A percentile compares a stretch with the other conserved stretches of the same genome.
These are phyloP conservation scores for Austroboletus niveus DNA, from an alignment of 1,284 basidiomycete species.

Conservation along the genomic window DNA sequence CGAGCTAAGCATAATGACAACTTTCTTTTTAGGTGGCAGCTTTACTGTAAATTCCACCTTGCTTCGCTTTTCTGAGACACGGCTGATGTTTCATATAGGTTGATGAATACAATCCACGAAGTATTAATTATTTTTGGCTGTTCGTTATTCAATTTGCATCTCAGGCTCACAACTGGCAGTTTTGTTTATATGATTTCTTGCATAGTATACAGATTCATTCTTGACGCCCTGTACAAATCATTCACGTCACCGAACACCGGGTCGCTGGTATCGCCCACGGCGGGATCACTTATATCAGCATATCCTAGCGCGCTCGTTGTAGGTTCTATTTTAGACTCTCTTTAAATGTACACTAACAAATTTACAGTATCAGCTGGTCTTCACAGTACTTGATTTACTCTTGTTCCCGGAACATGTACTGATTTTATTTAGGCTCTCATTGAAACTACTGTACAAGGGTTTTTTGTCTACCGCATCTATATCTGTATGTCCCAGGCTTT, in stretches of 20 bases:
- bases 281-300: too few species aligned
- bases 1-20: background rate
- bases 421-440: conserved; percentile 4
- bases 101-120: conserved; percentile 9
- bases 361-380: conserved; percentile 8
- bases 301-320: conserved; percentile 13
- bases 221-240: conserved; percentile 2
- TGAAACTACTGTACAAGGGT: conserved; percentile 1
- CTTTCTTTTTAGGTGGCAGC: conserved; percentile 1
- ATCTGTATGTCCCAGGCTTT: conserved; percentile 2
- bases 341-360: background rate
- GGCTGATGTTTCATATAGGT: conserved; percentile 1
- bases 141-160: background rate
- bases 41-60: conserved; percentile 1
- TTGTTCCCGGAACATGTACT: background rate
- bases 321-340: background rate
- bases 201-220: conserved; percentile 17
- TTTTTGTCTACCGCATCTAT: conserved; percentile 17
- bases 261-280: too few species aligned
- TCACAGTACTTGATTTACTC: background rate
- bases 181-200: background rate
- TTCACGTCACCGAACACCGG: background rate
- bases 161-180: too few species aligned
- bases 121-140: conserved; percentile 2
- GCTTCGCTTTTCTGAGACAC: background rate